Evolutionary conservation across 306 rosid species (phyloP), one percentile per base, ranked within the genome.

Genomic region (Gynostemma pentaphyllum): DNA sequence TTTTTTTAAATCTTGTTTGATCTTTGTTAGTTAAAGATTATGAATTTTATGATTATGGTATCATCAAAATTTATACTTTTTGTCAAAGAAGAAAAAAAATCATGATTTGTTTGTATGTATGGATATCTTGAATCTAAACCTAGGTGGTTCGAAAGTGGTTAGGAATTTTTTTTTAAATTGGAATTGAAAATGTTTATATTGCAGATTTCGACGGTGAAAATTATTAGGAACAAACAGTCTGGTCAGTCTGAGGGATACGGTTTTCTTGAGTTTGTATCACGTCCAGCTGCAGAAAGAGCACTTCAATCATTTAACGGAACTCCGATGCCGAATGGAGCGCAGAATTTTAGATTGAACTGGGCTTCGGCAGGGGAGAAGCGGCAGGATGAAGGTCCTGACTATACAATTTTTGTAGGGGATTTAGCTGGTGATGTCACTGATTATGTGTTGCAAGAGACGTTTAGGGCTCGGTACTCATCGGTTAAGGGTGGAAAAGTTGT

Each of bases 361-460:
- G 89, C 89, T 4, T 81, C 84, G 6, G 82, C 89, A 28, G 89
- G 89, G 0, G 89, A 84, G 80, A 74, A 80, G 71, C 89, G 86
- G 7, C 89, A 81, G 64, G 89, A 84, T 18, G 89, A 84, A 16
- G 81, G 82, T 48, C 84, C 78, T 0, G 86, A 84, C 37, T 70
- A 68, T 64, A 81, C 89, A 0, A 62, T 84, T 55, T 84, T 84
- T 24, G 89, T 84, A 1, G 89, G 89, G 27, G 89, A 84, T 67
- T 78, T 84, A 72, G 84, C 89, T 19, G 84, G 84, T 47, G 89
- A 84, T 70, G 89, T 84, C 57, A 78, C 81, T 21, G 89, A 84
- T 76, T 84, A 78, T 39, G 67, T 70, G 28, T 75, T 84, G 26
- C 89, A 81, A 69, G 89, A 84, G 64, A 78, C 84, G 1, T 84